Evolutionary conservation across 768 basidiomycete species (phyloP).

Genomic region (Piloderma croceum): DNA sequence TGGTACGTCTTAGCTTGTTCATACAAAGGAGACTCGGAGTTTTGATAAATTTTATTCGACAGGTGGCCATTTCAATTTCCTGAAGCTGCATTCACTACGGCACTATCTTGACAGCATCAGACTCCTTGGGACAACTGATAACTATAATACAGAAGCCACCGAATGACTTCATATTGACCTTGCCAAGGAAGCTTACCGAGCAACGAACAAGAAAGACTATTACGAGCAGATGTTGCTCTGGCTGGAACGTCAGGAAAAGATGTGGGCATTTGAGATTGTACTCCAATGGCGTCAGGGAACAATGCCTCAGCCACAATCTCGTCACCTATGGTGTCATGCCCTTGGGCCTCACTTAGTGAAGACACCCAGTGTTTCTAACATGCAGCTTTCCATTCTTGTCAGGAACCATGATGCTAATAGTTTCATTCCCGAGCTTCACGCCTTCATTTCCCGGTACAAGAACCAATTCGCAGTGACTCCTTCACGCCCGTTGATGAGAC

Average conservation of each 20-base stretch:
- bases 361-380: slow-evolving; percentile 5
- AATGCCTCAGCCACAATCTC: neutral
- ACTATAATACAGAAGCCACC: slow-evolving; percentile 23
- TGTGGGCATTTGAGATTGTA: slow-evolving; percentile 15
- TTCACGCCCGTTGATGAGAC: too few species aligned
- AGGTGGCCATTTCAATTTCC: slow-evolving; percentile 23
- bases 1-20: too few species aligned
- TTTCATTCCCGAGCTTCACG: slow-evolving; percentile 14
- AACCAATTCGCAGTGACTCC: slow-evolving; percentile 13
- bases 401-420: slow-evolving; percentile 24
- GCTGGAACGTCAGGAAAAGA: slow-evolving; percentile 9
- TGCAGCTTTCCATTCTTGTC: slow-evolving; percentile 6
- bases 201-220: slow-evolving; percentile 6
- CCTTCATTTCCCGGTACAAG: too few species aligned
- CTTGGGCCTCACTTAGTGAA: neutral
- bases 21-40: too few species aligned
- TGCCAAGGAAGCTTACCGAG: too few species aligned
- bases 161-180: too few species aligned
- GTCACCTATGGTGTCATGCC: neutral
- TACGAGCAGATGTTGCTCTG: slow-evolving; percentile 9
- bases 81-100: slow-evolving; percentile 20
- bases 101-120: slow-evolving; percentile 18
- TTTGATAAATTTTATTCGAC: too few species aligned
- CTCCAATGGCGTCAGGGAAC: slow-evolving; percentile 17
- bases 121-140: slow-evolving; percentile 17